Percentiles rank a stretch among this genome's conserved stretches.
These are phyloP conservation scores for Kluyveromyces starmeri DNA, from an alignment of 805 yeast genomes.

Conservation along the genomic window DNA sequence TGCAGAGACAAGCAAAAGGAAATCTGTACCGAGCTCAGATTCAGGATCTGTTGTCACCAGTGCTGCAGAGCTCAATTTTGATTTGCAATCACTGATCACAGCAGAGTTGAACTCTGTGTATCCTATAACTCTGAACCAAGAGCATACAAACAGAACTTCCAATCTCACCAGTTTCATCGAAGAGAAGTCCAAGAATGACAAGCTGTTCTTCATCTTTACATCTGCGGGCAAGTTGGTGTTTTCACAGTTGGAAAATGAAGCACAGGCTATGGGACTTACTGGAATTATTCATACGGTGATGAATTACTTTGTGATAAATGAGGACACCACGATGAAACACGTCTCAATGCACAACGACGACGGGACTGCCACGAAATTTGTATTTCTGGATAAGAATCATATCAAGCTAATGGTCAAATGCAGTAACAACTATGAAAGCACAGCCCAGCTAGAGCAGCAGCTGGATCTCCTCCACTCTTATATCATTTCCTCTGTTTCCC, in stretches of 20 bases:
- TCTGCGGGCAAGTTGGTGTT: constrained; percentile 86
- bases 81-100: constrained; percentile 2
- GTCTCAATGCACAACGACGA: not conserved
- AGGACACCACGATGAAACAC: constrained; percentile 9
- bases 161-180: constrained; percentile 15
- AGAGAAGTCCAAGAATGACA: constrained; percentile 27
- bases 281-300: constrained; percentile 77
- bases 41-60: too few species aligned
- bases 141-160: not conserved
- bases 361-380: constrained; percentile 29
- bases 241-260: constrained; percentile 66
- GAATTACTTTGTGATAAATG: constrained; percentile 47
- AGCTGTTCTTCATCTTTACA: constrained; percentile 73
- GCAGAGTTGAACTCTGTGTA: constrained; percentile 3
- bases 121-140: constrained; percentile 1
- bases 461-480: constrained; percentile 67
- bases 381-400: constrained; percentile 56
- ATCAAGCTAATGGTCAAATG: constrained; percentile 66
- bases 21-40: too few species aligned
- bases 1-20: not conserved
- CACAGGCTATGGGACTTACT: constrained; percentile 56
- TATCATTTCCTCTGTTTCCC: constrained; percentile 73
- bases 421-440: constrained; percentile 40
- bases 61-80: not conserved
- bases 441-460: constrained; percentile 48